phyloP scores from a whole-genome alignment of 108 stramenopile genomes.

The Conticribra guillardii region DNA sequence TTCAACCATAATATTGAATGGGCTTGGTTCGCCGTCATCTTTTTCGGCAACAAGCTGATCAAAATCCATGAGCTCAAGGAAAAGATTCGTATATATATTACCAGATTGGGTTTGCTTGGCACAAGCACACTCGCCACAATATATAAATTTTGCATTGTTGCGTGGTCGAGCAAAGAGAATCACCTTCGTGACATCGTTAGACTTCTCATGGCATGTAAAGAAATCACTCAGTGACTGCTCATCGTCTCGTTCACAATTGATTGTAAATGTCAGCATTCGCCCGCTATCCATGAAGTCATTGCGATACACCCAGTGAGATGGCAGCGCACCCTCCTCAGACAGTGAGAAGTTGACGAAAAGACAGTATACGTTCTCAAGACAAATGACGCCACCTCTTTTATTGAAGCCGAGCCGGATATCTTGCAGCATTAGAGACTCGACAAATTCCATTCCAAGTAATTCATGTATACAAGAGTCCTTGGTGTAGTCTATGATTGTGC shows the following conservation, averaged over 20 bases:
- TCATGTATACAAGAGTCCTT: conserved; percentile 48
- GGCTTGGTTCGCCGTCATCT: too few relatives aligned
- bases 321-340: not conserved
- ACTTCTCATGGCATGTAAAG: not conserved
- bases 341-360: conserved; percentile 48
- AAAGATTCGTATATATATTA: conserved; percentile 3
- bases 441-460: conserved; percentile 32
- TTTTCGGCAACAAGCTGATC: conserved; percentile 21
- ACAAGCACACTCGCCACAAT: conserved; percentile 37
- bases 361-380: conserved; percentile 39
- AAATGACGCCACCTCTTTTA: conserved; percentile 34
- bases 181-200: conserved; percentile 19
- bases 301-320: conserved; percentile 26
- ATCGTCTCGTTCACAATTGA: not conserved
- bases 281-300: not conserved
- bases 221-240: not conserved
- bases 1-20: too few relatives aligned
- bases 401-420: conserved; percentile 37
- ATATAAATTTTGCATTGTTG: conserved; percentile 28
- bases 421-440: conserved; percentile 27
- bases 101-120: not conserved
- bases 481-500: conserved; percentile 39
- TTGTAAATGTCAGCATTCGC: not conserved
- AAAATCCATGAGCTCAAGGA: conserved; percentile 30
- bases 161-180: conserved; percentile 38